Percentiles rank a stretch among this genome's conserved stretches.
Conservation (phyloP, 2,329 filamentous ascomycete genomes). For the Alternaria incomplexa region DNA sequence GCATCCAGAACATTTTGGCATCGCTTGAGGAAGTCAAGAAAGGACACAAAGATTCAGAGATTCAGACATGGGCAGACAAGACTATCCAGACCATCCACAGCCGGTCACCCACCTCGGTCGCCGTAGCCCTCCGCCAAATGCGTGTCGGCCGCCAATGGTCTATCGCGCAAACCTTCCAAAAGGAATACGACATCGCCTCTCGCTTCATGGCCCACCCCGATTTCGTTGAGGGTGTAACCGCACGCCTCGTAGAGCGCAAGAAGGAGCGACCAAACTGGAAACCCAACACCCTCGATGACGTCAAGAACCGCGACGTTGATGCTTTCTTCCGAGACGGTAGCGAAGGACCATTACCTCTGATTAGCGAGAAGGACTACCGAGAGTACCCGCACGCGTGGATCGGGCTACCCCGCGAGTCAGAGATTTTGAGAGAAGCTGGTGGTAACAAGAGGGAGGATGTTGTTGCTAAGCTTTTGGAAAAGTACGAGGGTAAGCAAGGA, state of each 20-base stretch:
- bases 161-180: constrained; percentile 83
- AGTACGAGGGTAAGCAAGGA: constrained; percentile 54
- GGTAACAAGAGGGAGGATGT: constrained; percentile 45
- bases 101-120: constrained; percentile 84
- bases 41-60: constrained; percentile 37
- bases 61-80: constrained; percentile 76
- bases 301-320: constrained; percentile 64
- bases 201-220: constrained; percentile 92
- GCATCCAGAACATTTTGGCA: constrained; percentile 71
- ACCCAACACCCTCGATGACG: constrained; percentile 73
- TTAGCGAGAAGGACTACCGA: constrained; percentile 67
- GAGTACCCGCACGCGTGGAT: constrained; percentile 76
- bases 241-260: constrained; percentile 75
- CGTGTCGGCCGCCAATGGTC: constrained; percentile 75
- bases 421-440: constrained; percentile 58
- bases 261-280: constrained; percentile 74
- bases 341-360: constrained; percentile 60
- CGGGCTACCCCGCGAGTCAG: constrained; percentile 74
- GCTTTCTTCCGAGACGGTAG: constrained; percentile 66
- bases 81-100: constrained; percentile 76
- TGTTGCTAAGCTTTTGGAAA: constrained; percentile 48
- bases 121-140: constrained; percentile 85
- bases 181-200: constrained; percentile 82
- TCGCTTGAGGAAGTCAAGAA: constrained; percentile 63
- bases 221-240: constrained; percentile 89